Base-by-base conservation (phyloP, 2,329 filamentous ascomycete species). In the Cryphonectria parasitica region DNA sequence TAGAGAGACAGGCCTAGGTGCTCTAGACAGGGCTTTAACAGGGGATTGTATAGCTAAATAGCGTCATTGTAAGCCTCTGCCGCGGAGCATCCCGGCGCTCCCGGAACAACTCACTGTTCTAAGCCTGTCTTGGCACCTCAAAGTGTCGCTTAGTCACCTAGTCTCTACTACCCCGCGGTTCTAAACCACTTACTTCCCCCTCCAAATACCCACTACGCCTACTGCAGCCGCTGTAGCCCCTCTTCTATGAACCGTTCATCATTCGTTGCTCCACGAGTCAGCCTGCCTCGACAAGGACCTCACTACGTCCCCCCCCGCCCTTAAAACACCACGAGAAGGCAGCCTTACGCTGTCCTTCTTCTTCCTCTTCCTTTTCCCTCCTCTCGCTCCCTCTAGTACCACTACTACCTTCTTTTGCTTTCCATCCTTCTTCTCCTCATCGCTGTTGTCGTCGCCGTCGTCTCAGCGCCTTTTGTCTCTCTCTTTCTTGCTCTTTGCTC, bases 201-300 rank as follows among this genome's bases (percentile, higher is more conserved):
- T 4, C 13, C 28, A 31, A 49, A 49, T 49, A 49, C 19, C 45
- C 45, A 49, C 45, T 49, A 49, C 45, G 45, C 45, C 45, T 7
- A 17, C 45, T 49, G 45, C 45, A 49, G 45, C 54, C 54, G 31
- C 25, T 31, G 54, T 31, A 58, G 28, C 54, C 54, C 25, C 28
- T 17, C 28, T 17, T 58, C 54, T 31, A 34, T 31, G 54, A 54
- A 31, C 54, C 54, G 6, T 15, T 58, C 54, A 58, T 56, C 25
- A 17, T n/a, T 49, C 45, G 45, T 7, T 49, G 19, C 54, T 31
- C 54, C 54, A 58, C 54, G 54, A 58, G 54, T 58, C 54, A 58
- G 49, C 49, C 22, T 11, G 22, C 11, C 19, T 49, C 41, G 41
- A 43, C 41, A 15, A 11, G 41, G 41, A 49, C 49, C 22, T 54